Base-by-base conservation (phyloP, 176 grass and related monocot species). In the Calamus simplicifolius region DNA sequence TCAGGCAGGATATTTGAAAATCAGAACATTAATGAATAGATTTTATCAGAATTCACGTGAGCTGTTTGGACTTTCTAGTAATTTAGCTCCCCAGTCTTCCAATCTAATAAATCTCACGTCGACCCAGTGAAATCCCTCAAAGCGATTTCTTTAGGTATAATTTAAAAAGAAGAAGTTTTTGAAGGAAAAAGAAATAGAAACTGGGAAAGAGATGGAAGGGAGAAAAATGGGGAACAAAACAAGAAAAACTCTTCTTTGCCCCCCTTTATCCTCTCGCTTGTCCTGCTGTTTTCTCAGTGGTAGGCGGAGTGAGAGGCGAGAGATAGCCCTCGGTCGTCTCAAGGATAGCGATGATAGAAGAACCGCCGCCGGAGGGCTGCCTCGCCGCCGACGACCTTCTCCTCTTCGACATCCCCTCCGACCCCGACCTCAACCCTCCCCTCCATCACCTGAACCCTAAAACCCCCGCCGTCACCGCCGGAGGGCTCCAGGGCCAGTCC, bases 321-420 rank as follows among this genome's bases (percentile, higher is more conserved):
- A 43, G 7, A 43, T 7, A 43, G 2, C 7, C 35, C 35, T 12
- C 8, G 31, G 35, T 10, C 35, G 8, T 48, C 55, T 27, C 5
- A 23, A 15, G 27, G 56, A 59, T 12, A 19, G 68, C 55, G 25
- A 71, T 71, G 68, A 10, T 71, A 48, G 68, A 31, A 25, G 25
- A 59, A 59, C 25, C 31, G 28, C 29, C 8, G 8, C 35, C 15
- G 35, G 16, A 71, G 48, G 56, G 21, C 5, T 71, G 21, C 48
- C 59, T 61, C 48, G 16, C 8, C 25, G 68, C 8, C 25, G 68
- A 71, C 68, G 68, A 71, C 43, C 1, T 71, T 17, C 31, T 69
- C 5, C 25, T 71, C 17, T 23, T 60, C 25, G 68, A 71, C 48
- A 51, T 71, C 56, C 5, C 23, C 19, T 50, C 62, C 49, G 62